Conservation (phyloP, 345 rosid species). For the Eutrema japonicum region DNA sequence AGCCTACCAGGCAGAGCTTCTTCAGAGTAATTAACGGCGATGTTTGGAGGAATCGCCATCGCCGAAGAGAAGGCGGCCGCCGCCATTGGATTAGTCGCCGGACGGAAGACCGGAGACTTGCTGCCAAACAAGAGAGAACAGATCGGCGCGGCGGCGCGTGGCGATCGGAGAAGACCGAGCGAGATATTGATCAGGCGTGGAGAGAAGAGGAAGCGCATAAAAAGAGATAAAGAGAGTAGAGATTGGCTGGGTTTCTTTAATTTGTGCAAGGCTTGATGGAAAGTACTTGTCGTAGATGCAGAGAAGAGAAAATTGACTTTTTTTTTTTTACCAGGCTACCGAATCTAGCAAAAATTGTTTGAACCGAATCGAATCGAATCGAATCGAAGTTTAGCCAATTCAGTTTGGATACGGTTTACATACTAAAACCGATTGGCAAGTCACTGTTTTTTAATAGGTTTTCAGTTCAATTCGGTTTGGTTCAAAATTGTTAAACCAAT, state of each 20-base stretch:
- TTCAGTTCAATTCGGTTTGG: too few species aligned
- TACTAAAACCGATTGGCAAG: too few species aligned
- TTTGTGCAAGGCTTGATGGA: background rate
- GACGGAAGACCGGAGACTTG: constrained; percentile 42
- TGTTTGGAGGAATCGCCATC: constrained; percentile 47
- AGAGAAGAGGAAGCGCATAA: constrained; percentile 53
- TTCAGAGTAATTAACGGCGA: constrained; percentile 40
- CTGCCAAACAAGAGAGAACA: constrained; percentile 33
- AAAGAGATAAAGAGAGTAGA: constrained; percentile 4
- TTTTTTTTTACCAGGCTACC: background rate
- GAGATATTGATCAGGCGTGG: constrained; percentile 32
- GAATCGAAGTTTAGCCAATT: too few species aligned
- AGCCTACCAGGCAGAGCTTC: constrained; percentile 65
- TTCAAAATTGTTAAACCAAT: too few species aligned
- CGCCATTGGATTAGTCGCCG: constrained; percentile 48
- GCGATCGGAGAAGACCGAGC: constrained; percentile 32
- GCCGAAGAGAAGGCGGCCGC: constrained; percentile 37
- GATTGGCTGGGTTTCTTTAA: constrained; percentile 11
- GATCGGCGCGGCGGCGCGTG: constrained; percentile 30
- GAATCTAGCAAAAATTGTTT: too few species aligned
- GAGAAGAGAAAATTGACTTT: background rate
- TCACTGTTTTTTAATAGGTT: too few species aligned
- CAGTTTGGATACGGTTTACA: too few species aligned
- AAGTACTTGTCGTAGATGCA: constrained; percentile 20
- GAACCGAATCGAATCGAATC: too few species aligned